These are phyloP conservation scores for Ilex paraguariensis DNA, from an alignment of 305 asterid species.

Conservation along the genomic window DNA sequence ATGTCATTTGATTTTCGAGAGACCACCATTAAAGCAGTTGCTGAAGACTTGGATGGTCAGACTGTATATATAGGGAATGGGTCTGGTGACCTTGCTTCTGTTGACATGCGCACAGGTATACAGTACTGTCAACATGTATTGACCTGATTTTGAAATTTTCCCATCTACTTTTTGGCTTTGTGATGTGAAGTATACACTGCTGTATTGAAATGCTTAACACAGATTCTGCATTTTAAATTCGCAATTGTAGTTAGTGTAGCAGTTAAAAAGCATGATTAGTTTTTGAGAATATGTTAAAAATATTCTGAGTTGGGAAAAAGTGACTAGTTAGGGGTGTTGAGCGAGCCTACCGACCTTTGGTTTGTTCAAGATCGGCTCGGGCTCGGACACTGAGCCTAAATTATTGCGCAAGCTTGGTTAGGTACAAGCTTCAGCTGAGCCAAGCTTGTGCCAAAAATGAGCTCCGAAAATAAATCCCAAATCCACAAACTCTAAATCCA, in stretches of 20 bases:
- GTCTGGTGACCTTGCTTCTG: constrained; percentile 92
- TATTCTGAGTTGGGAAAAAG: no score
- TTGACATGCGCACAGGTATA: constrained; percentile 87
- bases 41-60: constrained; percentile 76
- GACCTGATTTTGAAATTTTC: background rate
- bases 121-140: background rate
- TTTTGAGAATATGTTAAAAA: no score
- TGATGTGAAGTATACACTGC: background rate
- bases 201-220: background rate
- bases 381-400: no score
- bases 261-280: no score
- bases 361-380: no score
- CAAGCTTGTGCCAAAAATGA: no score
- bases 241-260: background rate
- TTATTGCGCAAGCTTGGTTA: no score
- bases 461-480: no score
- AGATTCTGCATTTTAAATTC: background rate
- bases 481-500: no score
- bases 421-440: no score
- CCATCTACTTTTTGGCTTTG: background rate
- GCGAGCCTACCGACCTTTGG: no score
- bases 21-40: constrained; percentile 74
- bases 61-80: constrained; percentile 82
- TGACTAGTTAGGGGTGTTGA: no score
- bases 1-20: constrained; percentile 82